Percentiles rank a stretch among this genome's conserved stretches.
Conservation (phyloP, 805 yeast genomes). For the Zygosaccharomyces pseudorouxii region DNA sequence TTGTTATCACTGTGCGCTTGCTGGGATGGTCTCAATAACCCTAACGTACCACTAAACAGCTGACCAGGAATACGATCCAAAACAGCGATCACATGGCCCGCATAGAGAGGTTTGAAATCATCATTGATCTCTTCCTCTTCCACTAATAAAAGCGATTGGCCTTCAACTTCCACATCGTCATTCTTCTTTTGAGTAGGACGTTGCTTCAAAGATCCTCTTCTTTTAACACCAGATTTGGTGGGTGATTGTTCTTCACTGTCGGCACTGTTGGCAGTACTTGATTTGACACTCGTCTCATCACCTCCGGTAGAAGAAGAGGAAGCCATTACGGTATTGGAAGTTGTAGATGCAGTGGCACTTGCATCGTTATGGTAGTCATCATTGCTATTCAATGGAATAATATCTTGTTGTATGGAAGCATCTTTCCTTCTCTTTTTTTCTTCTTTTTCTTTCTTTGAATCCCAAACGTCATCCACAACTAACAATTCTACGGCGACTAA, state of each 20-base stretch:
- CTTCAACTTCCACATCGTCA: constrained; percentile 98
- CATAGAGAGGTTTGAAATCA: constrained; percentile 87
- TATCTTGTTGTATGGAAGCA: constrained; percentile 40
- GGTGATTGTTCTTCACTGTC: constrained; percentile 39
- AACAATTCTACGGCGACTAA: constrained; percentile 91
- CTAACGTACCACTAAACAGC: constrained; percentile 89
- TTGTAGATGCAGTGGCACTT: constrained; percentile 45
- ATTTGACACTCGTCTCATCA: constrained; percentile 17
- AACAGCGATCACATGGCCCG: constrained; percentile 98
- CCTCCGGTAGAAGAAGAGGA: constrained; percentile 13
- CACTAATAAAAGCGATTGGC: constrained; percentile 82
- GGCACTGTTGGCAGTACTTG: constrained; percentile 29
- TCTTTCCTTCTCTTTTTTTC: constrained; percentile 92
- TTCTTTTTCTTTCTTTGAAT: constrained; percentile 90
- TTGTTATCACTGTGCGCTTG: constrained; percentile 69
- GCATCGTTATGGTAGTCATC: constrained; percentile 82
- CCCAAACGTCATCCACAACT: constrained; percentile 97
- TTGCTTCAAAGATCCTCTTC: constrained; percentile 89
- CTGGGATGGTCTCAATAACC: constrained; percentile 90
- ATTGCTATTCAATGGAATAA: constrained; percentile 36
- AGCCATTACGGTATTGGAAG: constrained; percentile 13
- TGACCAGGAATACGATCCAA: constrained; percentile 97
- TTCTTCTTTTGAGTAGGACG: constrained; percentile 96
- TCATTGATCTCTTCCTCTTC: constrained; percentile 96
- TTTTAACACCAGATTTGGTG: constrained; percentile 38